A percentile compares a stretch with the other conserved stretches of the same genome.
phyloP scores from a whole-genome alignment of 2,329 filamentous ascomycete genomes.

The Nigrograna mackinnonii region DNA sequence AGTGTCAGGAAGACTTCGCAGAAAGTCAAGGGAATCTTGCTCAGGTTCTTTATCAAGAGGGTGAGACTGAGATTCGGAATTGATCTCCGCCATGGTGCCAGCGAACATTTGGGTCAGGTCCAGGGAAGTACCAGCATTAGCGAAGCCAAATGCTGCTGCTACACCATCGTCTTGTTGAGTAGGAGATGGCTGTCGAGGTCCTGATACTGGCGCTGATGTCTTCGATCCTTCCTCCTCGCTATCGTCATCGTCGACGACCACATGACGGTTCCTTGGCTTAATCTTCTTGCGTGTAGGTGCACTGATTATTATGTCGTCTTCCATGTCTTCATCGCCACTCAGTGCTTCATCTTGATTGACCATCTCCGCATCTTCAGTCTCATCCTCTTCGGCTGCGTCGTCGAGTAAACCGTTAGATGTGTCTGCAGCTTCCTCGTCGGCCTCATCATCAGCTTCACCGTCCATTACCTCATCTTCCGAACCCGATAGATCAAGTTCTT shows the following conservation, averaged over 20 bases:
- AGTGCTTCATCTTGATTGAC: slow-evolving; percentile 10
- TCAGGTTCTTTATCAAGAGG: slow-evolving; percentile 36
- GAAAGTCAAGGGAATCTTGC: slow-evolving; percentile 55
- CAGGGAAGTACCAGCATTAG: slow-evolving; percentile 50
- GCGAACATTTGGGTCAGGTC: slow-evolving; percentile 90
- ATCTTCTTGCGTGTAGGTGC: slow-evolving; percentile 56
- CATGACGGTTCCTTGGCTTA: slow-evolving; percentile 47
- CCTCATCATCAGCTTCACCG: slow-evolving; percentile 41
- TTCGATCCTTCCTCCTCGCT: slow-evolving; percentile 22
- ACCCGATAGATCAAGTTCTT: slow-evolving; percentile 49
- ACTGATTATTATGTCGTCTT: slow-evolving; percentile 44
- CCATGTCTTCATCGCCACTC: slow-evolving; percentile 45
- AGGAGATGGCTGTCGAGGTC: background rate
- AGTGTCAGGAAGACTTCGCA: slow-evolving; percentile 56
- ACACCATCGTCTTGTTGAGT: slow-evolving; percentile 27
- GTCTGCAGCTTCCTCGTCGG: slow-evolving; percentile 27
- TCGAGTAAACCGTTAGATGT: slow-evolving; percentile 40
- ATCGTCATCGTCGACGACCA: slow-evolving; percentile 66
- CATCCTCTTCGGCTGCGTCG: slow-evolving; percentile 45
- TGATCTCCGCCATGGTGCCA: slow-evolving; percentile 76
- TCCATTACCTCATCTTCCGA: slow-evolving; percentile 45
- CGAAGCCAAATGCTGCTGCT: slow-evolving; percentile 45
- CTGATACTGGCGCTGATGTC: slow-evolving; percentile 12
- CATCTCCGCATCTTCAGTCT: slow-evolving; percentile 21
- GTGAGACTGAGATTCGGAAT: slow-evolving; percentile 42